These are phyloP conservation scores for Aspergillus olivimuriae DNA, from an alignment of 495 filamentous ascomycete species.

Conservation along the genomic window DNA sequence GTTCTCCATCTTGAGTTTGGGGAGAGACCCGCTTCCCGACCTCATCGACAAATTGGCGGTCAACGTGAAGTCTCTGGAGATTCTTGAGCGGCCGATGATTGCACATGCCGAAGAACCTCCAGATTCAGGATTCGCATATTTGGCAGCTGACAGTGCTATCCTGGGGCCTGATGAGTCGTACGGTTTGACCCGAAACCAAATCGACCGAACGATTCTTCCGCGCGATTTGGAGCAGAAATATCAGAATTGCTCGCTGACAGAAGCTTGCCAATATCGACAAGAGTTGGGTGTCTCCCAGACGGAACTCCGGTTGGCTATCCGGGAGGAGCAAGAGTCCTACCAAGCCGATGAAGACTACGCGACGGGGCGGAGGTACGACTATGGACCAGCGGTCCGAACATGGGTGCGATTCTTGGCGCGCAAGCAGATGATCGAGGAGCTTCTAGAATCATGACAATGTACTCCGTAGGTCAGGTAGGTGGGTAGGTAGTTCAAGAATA, in stretches of 20 bases:
- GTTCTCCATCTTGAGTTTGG: constrained; percentile 51
- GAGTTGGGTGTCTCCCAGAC: constrained; percentile 28
- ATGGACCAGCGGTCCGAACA: constrained; percentile 38
- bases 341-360: constrained; percentile 41
- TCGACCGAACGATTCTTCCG: constrained; percentile 31
- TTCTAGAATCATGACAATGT: too few species aligned
- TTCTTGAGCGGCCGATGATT: constrained; percentile 27
- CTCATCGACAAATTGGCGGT: constrained; percentile 35
- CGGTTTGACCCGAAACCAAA: constrained; percentile 23
- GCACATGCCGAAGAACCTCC: background rate
- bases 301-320: constrained; percentile 31
- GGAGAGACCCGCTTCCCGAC: constrained; percentile 43
- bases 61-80: constrained; percentile 39
- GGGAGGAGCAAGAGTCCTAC: constrained; percentile 36
- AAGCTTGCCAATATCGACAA: constrained; percentile 22
- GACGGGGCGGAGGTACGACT: constrained; percentile 40
- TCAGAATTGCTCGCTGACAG: constrained; percentile 13
- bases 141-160: constrained; percentile 17
- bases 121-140: background rate
- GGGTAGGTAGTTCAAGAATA: too few species aligned
- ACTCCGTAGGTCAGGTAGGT: too few species aligned
- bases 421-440: constrained; percentile 29
- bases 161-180: constrained; percentile 28
- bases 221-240: constrained; percentile 14
- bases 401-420: constrained; percentile 41